Evolutionary conservation across 2,329 filamentous ascomycete species (phyloP).

Genomic region (Pseudogymnoascus sp.): DNA sequence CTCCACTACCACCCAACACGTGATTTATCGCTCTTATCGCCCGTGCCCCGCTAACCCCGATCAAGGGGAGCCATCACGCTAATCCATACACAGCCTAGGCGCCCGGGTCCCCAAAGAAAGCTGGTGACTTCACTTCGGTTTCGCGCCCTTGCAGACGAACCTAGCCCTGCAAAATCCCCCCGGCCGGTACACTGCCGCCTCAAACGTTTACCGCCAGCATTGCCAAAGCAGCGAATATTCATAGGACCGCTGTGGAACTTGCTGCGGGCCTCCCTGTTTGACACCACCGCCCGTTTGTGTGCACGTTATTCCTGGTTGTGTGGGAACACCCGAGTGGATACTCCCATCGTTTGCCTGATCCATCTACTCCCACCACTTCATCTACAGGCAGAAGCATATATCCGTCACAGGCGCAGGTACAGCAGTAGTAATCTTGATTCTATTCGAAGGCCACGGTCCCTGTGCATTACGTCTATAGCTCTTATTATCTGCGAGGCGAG

Average conservation of each 20-base stretch:
- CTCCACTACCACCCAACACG: background rate
- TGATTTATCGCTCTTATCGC: slow-evolving; percentile 9
- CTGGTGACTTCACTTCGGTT: background rate
- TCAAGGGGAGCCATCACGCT: background rate
- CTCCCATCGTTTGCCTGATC: background rate
- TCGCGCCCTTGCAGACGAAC: slow-evolving; percentile 1
- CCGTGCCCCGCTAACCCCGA: background rate
- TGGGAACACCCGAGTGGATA: slow-evolving; percentile 7
- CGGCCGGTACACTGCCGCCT: background rate
- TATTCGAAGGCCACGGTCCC: background rate
- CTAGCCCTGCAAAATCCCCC: background rate
- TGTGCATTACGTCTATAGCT: slow-evolving; percentile 3
- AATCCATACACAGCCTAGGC: background rate
- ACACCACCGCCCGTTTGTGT: background rate
- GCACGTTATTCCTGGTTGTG: background rate
- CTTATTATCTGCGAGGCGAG: background rate
- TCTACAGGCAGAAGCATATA: background rate
- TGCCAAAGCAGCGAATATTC: background rate
- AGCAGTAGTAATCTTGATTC: slow-evolving; percentile 1
- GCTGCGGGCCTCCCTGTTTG: slow-evolving; percentile 2
- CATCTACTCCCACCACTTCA: background rate
- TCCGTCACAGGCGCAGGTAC: background rate
- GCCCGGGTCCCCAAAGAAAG: background rate
- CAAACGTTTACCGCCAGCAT: slow-evolving; percentile 2
- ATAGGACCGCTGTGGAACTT: background rate